Base-by-base conservation (phyloP, 2,329 filamentous ascomycete species). In the Mycosphaerella sp. region DNA sequence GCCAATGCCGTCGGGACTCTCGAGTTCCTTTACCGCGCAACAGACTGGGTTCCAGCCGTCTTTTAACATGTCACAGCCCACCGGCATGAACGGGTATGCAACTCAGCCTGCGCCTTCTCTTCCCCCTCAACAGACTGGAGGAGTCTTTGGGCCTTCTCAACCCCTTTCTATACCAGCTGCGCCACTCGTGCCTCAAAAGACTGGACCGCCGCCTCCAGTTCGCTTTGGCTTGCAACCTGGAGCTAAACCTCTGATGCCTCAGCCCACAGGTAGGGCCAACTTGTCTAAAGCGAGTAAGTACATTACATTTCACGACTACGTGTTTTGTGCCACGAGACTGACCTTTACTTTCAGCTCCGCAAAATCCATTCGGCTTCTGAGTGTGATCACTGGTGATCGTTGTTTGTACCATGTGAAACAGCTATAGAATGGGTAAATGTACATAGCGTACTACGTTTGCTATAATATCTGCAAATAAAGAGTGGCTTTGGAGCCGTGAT, bases 221-320 rank as follows among this genome's bases (percentile, higher is more conserved):
- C 82, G 89, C 56, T 98, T 98, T 69, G 93, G 93, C 39, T 84
- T 95, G 36, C 79, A 81, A 54, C 76, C 78, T 29, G 82, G 84
- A 10, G 76, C 83, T 31, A 89, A 90, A 73, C 93, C 87, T 71
- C 74, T 97, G 64, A 79, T 81, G 57, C 84, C 91, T 31, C 93
- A 97, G 74, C 80, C 89, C 29, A 98, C 93, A 6, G 93, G 93
- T 60, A 79, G 87, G 76, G 93, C 93, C 53, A 96, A 97, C 70
- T 79, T 98, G 62, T 80, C 87, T 49, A 88, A 95, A 82, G 93
- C 93, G 67, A 98, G 92, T 97, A 85, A 86, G 92, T 91, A 26
- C 12, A 59, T 59, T 48, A 26, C 44, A 21, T 21, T 21, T 2
- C 21, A 4, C 21, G 21, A 21, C 21, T 21, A 21, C 21, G 21